phyloP scores from a whole-genome alignment of 2,329 filamentous ascomycete genomes.

The Colletotrichum lupini region DNA sequence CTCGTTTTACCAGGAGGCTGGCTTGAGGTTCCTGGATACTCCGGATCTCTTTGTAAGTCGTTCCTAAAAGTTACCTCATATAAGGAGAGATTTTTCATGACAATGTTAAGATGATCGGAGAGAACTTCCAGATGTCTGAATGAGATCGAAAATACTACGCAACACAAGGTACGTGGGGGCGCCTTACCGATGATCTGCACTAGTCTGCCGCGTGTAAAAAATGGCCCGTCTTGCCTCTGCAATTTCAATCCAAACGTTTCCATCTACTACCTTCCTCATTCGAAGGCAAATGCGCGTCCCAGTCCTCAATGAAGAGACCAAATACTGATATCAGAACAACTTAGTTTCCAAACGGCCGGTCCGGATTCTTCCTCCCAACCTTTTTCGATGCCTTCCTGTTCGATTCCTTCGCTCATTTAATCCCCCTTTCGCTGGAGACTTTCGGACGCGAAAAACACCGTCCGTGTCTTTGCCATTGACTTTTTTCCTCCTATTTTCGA shows the following conservation, averaged over 20 bases:
- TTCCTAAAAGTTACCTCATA: not conserved
- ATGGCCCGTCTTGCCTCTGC: not conserved
- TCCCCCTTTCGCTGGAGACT: not conserved
- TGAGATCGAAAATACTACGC: not conserved
- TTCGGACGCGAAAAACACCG: not conserved
- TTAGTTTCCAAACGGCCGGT: not conserved
- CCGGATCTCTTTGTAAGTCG: not conserved
- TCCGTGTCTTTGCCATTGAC: not conserved
- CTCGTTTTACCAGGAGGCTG: not conserved
- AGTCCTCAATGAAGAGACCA: not conserved
- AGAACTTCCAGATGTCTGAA: not conserved
- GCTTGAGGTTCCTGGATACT: not conserved
- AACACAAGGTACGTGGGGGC: not conserved
- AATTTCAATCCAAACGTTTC: not conserved
- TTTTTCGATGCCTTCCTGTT: not conserved
- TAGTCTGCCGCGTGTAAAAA: not conserved
- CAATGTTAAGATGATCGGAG: not conserved
- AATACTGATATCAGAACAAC: not conserved
- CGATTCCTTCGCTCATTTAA: not conserved
- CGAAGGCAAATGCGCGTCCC: not conserved
- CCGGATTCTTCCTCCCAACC: not conserved
- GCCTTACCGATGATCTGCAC: not conserved
- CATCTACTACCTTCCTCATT: not conserved
- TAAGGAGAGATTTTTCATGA: not conserved
- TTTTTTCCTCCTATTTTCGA: not conserved